phyloP scores from a whole-genome alignment of 345 rosid genomes.

The Erucastrum elatum region DNA sequence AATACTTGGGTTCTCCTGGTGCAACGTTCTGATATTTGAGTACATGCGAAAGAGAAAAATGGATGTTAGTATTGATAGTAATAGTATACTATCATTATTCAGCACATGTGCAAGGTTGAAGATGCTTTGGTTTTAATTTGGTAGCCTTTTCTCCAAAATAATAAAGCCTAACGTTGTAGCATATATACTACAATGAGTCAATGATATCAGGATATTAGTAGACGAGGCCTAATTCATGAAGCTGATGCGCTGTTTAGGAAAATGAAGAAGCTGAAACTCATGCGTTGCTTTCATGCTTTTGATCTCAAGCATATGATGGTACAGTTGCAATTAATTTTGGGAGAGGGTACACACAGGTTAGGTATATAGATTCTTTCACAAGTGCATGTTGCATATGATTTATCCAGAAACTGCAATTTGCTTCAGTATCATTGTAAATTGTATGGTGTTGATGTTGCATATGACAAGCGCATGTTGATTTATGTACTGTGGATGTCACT shows the following conservation, averaged over 20 bases:
- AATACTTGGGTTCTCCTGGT: constrained; percentile 8
- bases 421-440: not conserved
- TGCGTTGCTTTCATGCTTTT: constrained; percentile 9
- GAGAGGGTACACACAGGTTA: not conserved
- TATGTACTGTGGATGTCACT: constrained; percentile 6
- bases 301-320: constrained; percentile 9
- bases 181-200: too few species aligned
- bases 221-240: constrained; percentile 33
- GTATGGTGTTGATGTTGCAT: not conserved
- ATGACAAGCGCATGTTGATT: not conserved
- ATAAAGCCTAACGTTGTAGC: constrained; percentile 40
- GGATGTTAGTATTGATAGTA: constrained; percentile 14
- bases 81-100: constrained; percentile 34
- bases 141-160: constrained; percentile 32
- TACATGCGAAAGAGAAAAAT: constrained; percentile 21
- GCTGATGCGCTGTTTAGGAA: constrained; percentile 39
- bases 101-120: constrained; percentile 47
- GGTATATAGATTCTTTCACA: not conserved
- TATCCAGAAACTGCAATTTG: not conserved
- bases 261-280: constrained; percentile 27
- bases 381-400: not conserved
- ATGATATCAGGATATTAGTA: constrained; percentile 33
- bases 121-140: constrained; percentile 40
- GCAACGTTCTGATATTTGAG: constrained; percentile 27
- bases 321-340: constrained; percentile 5